phyloP scores from a whole-genome alignment of 805 yeast genomes.

The Wickerhamiella kazuoi region DNA sequence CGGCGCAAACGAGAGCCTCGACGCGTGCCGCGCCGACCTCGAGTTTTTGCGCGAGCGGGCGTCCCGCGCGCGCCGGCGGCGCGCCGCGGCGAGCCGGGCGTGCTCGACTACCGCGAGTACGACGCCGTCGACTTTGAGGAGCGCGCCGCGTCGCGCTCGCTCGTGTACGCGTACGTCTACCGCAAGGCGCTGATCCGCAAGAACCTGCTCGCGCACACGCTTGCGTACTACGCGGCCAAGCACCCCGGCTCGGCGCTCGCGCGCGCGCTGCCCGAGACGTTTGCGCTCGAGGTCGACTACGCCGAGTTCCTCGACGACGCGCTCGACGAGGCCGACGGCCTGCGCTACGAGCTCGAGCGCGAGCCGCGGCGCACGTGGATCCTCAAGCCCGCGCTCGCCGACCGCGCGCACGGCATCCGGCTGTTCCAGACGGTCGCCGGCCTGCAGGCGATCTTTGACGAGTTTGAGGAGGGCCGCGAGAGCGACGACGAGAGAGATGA shows the following conservation, averaged over 20 bases:
- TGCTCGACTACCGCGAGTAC: conserved; percentile 76
- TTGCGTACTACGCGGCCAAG: conserved; percentile 58
- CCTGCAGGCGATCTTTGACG: conserved; percentile 65
- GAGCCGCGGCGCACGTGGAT: conserved; percentile 55
- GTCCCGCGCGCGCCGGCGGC: background rate
- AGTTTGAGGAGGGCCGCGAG: conserved; percentile 39
- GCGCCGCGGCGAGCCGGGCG: background rate
- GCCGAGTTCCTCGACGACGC: conserved; percentile 93
- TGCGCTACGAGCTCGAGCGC: conserved; percentile 55
- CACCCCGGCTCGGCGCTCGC: conserved; percentile 48
- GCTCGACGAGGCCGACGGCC: conserved; percentile 78
- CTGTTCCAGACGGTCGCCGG: conserved; percentile 63
- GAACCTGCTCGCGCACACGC: conserved; percentile 71
- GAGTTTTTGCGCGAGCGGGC: background rate
- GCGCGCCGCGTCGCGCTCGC: conserved; percentile 6
- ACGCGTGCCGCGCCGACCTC: background rate
- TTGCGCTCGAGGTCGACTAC: conserved; percentile 72
- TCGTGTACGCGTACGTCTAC: conserved; percentile 39
- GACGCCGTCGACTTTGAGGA: conserved; percentile 68
- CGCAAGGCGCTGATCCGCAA: conserved; percentile 84
- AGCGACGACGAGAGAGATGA: conserved; percentile 19
- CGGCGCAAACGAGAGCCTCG: no score
- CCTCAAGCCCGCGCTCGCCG: conserved; percentile 92
- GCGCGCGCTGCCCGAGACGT: conserved; percentile 54
- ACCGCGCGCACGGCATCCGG: conserved; percentile 89